Percentiles rank a stretch among this genome's conserved stretches.
Evolutionary conservation across 2,329 filamentous ascomycete genomes (phyloP).

Genomic region (Botryotinia narcissicola): DNA sequence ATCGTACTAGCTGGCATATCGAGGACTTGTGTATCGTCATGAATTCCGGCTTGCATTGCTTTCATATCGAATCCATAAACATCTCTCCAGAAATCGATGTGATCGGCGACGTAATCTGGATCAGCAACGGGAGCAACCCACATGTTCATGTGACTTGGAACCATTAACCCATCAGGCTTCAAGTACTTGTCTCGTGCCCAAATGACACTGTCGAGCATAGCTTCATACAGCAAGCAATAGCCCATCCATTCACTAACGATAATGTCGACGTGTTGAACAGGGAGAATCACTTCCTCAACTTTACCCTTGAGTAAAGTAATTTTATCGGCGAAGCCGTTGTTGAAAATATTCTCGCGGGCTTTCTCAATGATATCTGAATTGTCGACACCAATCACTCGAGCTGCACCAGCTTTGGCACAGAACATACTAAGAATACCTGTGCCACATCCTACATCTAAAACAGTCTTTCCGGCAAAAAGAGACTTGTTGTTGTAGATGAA

Average conservation of each 20-base stretch:
- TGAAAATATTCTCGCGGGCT: conserved; percentile 78
- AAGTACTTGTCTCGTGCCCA: conserved; percentile 87
- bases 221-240: conserved; percentile 88
- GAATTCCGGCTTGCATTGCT: conserved; percentile 79
- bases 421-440: conserved; percentile 92
- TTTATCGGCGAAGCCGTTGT: conserved; percentile 69
- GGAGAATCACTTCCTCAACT: conserved; percentile 81
- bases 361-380: conserved; percentile 88
- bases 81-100: conserved; percentile 82
- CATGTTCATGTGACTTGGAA: conserved; percentile 81
- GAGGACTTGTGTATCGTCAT: conserved; percentile 78
- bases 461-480: conserved; percentile 79
- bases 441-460: conserved; percentile 88
- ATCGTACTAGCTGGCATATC: conserved; percentile 62
- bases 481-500: conserved; percentile 92
- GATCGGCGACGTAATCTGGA: conserved; percentile 71
- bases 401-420: conserved; percentile 84
- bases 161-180: conserved; percentile 73
- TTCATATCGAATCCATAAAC: conserved; percentile 96
- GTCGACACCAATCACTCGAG: conserved; percentile 85
- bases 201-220: conserved; percentile 91
- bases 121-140: conserved; percentile 80
- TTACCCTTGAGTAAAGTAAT: conserved; percentile 82
- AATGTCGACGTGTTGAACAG: conserved; percentile 80
- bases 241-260: conserved; percentile 99